Evolutionary conservation across 2,329 filamentous ascomycete species (phyloP).

Genomic region (Ophiosphaerella narmari): DNA sequence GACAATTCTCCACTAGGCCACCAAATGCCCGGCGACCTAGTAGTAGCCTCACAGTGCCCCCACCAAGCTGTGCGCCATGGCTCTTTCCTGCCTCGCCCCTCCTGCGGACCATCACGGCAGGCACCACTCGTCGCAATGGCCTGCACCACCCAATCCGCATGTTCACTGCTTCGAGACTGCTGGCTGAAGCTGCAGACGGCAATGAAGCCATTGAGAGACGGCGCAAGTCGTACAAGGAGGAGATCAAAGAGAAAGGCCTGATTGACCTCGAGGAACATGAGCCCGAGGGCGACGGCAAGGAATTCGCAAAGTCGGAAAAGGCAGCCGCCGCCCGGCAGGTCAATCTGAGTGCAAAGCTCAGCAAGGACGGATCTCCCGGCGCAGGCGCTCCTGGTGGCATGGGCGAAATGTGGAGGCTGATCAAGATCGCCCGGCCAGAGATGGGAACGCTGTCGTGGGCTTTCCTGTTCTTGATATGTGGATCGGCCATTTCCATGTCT

Average conservation of each 20-base stretch:
- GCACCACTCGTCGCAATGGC: conserved; percentile 32
- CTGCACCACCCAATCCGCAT: conserved; percentile 29
- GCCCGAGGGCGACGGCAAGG: conserved; percentile 60
- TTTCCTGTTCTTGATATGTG: conserved; percentile 83
- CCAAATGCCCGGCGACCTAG: background rate
- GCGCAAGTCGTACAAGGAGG: conserved; percentile 45
- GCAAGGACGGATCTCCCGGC: conserved; percentile 69
- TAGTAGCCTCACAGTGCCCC: background rate
- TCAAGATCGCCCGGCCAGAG: conserved; percentile 89
- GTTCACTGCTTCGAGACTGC: conserved; percentile 32
- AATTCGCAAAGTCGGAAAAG: conserved; percentile 77
- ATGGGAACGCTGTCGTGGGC: conserved; percentile 77
- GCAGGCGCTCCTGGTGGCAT: conserved; percentile 59
- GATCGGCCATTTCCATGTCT: conserved; percentile 91
- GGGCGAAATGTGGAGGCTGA: conserved; percentile 80
- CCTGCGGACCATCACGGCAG: conserved; percentile 19
- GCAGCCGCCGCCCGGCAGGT: conserved; percentile 85
- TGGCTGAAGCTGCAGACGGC: conserved; percentile 29
- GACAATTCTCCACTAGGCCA: conserved; percentile 20
- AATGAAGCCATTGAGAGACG: conserved; percentile 18
- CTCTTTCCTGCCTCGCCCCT: conserved; percentile 14
- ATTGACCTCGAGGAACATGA: conserved; percentile 47
- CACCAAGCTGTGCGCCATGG: conserved; percentile 12
- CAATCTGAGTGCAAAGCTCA: conserved; percentile 84
- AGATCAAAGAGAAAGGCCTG: conserved; percentile 45